These are phyloP conservation scores for Chloris gayana DNA, from an alignment of 176 grass and related monocot genomes.

Conservation along the genomic window DNA sequence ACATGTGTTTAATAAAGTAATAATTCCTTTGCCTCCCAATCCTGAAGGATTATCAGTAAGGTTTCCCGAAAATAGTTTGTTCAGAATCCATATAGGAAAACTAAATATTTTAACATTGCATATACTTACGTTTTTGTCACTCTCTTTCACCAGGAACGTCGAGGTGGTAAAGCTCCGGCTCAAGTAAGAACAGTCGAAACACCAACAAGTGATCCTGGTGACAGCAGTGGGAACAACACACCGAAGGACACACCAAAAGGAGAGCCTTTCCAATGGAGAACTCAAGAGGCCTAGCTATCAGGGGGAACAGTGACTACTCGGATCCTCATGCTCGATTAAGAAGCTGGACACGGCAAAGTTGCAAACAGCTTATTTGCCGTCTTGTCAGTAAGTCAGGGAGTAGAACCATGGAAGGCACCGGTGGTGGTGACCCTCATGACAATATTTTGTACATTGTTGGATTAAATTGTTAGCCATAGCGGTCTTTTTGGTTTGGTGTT, in stretches of 20 bases:
- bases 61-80: background rate
- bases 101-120: background rate
- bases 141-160: conserved; percentile 54
- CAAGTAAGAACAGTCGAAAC: conserved; percentile 54
- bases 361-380: conserved; percentile 35
- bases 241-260: conserved; percentile 47
- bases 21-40: conserved; percentile 10
- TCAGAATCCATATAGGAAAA: background rate
- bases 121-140: background rate
- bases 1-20: background rate
- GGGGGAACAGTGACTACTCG: background rate
- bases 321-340: conserved; percentile 13
- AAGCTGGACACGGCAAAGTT: background rate
- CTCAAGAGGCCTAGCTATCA: conserved; percentile 42
- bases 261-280: conserved; percentile 65
- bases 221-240: conserved; percentile 59
- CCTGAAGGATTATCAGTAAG: background rate
- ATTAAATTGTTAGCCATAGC: conserved; percentile 53
- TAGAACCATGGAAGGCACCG: conserved; percentile 12
- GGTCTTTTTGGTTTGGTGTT: conserved; percentile 48
- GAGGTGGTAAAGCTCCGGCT: conserved; percentile 59
- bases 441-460: conserved; percentile 59
- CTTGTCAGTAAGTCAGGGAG: background rate
- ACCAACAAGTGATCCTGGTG: conserved; percentile 44
- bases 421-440: conserved; percentile 11